Base-by-base conservation (phyloP, 2,329 filamentous ascomycete species). In the Ascochyta viciae-villosae region DNA sequence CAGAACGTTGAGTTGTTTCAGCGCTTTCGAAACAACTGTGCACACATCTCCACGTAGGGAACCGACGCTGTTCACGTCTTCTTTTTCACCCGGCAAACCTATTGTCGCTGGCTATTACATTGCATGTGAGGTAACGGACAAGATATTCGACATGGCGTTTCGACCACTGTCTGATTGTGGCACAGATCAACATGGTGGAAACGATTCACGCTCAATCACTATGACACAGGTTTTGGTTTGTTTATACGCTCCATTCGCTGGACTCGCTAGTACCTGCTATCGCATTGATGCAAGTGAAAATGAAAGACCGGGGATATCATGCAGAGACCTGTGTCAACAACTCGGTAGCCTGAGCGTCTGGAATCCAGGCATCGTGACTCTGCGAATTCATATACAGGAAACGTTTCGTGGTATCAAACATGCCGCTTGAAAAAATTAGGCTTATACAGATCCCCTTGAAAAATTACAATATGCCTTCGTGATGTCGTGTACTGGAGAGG, bases 301-400 rank as follows among this genome's bases (percentile, higher is more conserved):
- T 16, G 50, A 55, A 53, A 49, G 45, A 57, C 49, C 50, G 46
- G 48, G 51, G 50, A 58, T 63, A 65, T 70, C 53, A 43, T 60
- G 62, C 59, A 65, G 57, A 67, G 49, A 60, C 59, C 57, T 62
- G 56, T 57, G 48, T 52, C 57, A 44, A 54, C 45, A 50, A 44
- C 60, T 55, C 53, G 29, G 47, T 48, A 45, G 16, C 50, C 42
- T 45, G 55, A 63, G 57, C 24, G 42, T 58, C 48, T 52, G 39
- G n/a, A 45, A 59, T 53, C 27, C 56, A 64, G 58, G 53, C 54
- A 54, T 55, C 62, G 54, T 61, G 46, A 63, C 56, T 67, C 61
- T 58, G 63, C 57, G 50, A 57, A 67, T 49, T 34, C 27, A 69
- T 67, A 33, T 67, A 67, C 65, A 67, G 37, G 49, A 58, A 59